These are phyloP conservation scores for Leccinum griseonigrum DNA, from an alignment of 1,284 basidiomycete genomes.

Conservation along the genomic window DNA sequence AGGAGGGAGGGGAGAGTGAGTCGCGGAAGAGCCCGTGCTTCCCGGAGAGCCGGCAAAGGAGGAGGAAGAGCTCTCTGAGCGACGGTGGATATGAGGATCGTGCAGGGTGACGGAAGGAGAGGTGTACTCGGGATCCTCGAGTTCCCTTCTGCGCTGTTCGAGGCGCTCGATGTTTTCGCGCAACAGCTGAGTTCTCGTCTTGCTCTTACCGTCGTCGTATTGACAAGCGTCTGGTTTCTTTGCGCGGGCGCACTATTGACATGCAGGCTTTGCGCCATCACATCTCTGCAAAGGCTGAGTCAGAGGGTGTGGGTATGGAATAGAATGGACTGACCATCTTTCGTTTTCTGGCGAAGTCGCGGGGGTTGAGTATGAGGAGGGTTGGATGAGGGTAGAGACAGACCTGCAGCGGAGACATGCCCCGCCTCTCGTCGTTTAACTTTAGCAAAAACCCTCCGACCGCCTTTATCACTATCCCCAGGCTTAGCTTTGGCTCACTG, in stretches of 20 bases:
- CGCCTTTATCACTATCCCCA: conserved; percentile 40
- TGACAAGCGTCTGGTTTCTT: conserved; percentile 59
- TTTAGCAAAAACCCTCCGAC: conserved; percentile 52
- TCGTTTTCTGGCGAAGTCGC: conserved; percentile 51
- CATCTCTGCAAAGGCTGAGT: conserved; percentile 44
- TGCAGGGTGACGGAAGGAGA: conserved; percentile 50
- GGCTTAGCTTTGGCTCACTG: conserved; percentile 30
- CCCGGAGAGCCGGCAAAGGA: conserved; percentile 59
- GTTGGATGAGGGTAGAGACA: not conserved
- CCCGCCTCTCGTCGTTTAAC: conserved; percentile 67
- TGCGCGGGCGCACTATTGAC: conserved; percentile 58
- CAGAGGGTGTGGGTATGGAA: not conserved
- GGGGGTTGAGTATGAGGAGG: conserved; percentile 12
- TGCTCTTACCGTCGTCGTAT: conserved; percentile 64
- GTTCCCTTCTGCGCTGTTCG: conserved; percentile 53
- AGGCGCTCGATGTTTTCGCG: conserved; percentile 57
- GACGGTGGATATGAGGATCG: conserved; percentile 49
- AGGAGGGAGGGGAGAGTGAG: conserved; percentile 58
- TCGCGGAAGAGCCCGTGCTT: conserved; percentile 53
- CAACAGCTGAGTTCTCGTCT: conserved; percentile 59
- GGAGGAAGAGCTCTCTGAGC: conserved; percentile 61
- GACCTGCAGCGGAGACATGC: conserved; percentile 38
- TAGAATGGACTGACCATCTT: conserved; percentile 62
- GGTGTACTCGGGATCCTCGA: conserved; percentile 58
- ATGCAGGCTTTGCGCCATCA: conserved; percentile 57